These are phyloP conservation scores for Aspergillus ibericus DNA, from an alignment of 2,329 filamentous ascomycete species.

Conservation along the genomic window DNA sequence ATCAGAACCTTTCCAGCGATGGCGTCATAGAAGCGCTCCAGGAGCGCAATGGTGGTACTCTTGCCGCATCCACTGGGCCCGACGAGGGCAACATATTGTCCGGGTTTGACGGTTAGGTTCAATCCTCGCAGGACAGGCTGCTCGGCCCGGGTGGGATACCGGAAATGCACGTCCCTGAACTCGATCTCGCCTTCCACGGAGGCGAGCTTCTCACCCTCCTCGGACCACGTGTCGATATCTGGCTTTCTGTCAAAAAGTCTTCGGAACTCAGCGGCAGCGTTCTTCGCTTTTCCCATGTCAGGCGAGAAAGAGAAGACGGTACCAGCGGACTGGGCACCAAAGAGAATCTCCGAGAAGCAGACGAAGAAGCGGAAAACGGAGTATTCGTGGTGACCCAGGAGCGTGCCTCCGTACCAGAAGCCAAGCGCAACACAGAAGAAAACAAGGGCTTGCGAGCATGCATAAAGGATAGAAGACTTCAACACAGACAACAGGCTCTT, in stretches of 20 bases:
- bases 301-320: constrained; percentile 86
- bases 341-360: constrained; percentile 83
- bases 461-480: constrained; percentile 76
- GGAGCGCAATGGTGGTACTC: constrained; percentile 83
- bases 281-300: constrained; percentile 89
- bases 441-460: constrained; percentile 77
- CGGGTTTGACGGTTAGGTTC: constrained; percentile 54
- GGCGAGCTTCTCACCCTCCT: constrained; percentile 63
- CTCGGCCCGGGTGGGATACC: constrained; percentile 86
- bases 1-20: constrained; percentile 76
- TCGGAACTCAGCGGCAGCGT: constrained; percentile 78
- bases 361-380: constrained; percentile 86
- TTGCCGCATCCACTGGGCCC: constrained; percentile 95
- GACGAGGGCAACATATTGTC: constrained; percentile 68
- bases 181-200: constrained; percentile 75
- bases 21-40: constrained; percentile 94
- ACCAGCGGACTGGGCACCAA: constrained; percentile 88
- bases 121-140: constrained; percentile 89
- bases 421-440: constrained; percentile 83
- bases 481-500: constrained; percentile 71
- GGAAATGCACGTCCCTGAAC: constrained; percentile 90
- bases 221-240: constrained; percentile 76
- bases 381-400: constrained; percentile 72
- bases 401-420: constrained; percentile 86
- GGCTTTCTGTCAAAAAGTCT: constrained; percentile 80